Evolutionary conservation across 148 eudicot species (phyloP), one percentile per base, ranked within the genome.

Genomic region (Rhododendron simsii): DNA sequence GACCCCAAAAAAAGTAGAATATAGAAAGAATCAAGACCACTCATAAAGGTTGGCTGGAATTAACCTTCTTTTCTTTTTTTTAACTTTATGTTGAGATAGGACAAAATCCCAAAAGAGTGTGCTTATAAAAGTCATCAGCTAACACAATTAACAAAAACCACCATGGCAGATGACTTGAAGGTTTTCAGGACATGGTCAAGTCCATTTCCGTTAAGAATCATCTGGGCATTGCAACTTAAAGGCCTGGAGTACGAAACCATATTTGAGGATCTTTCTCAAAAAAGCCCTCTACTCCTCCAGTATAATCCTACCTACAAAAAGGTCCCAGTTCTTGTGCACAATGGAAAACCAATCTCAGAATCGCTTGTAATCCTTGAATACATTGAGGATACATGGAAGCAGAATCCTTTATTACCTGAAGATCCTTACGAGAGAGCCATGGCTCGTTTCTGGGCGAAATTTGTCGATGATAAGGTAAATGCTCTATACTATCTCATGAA

Each of bases 371-470:
- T 90, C 69, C 91, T 89, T n/a, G 91, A 89, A 39, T 89, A 89
- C 81, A 85, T 89, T 14, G 90, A 89, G 1, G 90, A 87, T 85
- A 85, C 84, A 45, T 89, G 89, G 91, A 80, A 83, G 44, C 53
- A 83, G 21, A n/a, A 2, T 57, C 90, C 91, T 37, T 67, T 90
- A 7, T 77, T 88, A 6, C 89, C 91, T 3, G 79, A 81, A 84
- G 90, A 90, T 88, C 90, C 91, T 53, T 86, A 88, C 37, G 88
- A 84, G 55, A 84, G 57, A 88, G 90, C 91, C 85, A 78, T 33
- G 67, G 91, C 89, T 16, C 89, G 91, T 77, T 90, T 90, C 45
- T 90, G 91, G 91, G 90, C 91, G 15, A 88, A 86, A 74, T 90
- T 88, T 47, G 41, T 55, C 1, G 91, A 90, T 78, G 90, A 90